These are phyloP conservation scores for Globisporangium perplexum DNA, from an alignment of 352 stramenopile genomes.

Conservation along the genomic window DNA sequence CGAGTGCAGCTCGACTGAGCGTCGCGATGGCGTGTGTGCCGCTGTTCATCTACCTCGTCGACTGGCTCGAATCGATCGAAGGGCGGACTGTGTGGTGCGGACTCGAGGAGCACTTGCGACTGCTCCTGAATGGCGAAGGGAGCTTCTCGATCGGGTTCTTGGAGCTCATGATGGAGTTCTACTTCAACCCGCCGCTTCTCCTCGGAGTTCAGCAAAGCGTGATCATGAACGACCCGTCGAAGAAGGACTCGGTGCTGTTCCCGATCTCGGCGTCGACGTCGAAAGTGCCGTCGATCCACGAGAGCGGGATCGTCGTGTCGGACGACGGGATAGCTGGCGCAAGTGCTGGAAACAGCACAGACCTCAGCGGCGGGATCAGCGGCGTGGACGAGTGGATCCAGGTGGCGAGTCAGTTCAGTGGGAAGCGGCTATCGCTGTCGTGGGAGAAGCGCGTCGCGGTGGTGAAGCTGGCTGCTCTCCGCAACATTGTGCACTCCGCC, in stretches of 20 bases:
- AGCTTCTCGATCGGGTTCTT: constrained; percentile 64
- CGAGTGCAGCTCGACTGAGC: constrained; percentile 1
- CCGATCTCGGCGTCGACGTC: constrained; percentile 39
- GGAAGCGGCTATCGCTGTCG: constrained; percentile 56
- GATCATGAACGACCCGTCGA: constrained; percentile 80
- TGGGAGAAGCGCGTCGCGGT: constrained; percentile 73
- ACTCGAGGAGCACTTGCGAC: constrained; percentile 69
- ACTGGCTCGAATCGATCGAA: constrained; percentile 82
- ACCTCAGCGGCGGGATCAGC: constrained; percentile 16
- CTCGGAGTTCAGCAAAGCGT: constrained; percentile 74
- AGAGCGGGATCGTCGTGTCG: constrained; percentile 43
- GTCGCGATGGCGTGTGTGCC: constrained; percentile 55
- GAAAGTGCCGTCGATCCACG: constrained; percentile 26
- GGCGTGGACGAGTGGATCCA: constrained; percentile 68
- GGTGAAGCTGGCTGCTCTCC: constrained; percentile 54
- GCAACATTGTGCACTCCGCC: constrained; percentile 36
- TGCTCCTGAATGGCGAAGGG: constrained; percentile 66
- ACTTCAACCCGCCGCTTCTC: constrained; percentile 57
- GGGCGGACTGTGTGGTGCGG: constrained; percentile 78
- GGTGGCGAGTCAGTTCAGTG: constrained; percentile 49
- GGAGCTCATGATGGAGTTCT: constrained; percentile 84
- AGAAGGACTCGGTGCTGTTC: constrained; percentile 67
- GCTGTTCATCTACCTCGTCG: constrained; percentile 64
- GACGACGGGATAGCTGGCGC: constrained; percentile 34
- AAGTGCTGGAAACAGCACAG: constrained; percentile 16